phyloP scores from a whole-genome alignment of 352 stramenopile species.

The Pythium coloratum region DNA sequence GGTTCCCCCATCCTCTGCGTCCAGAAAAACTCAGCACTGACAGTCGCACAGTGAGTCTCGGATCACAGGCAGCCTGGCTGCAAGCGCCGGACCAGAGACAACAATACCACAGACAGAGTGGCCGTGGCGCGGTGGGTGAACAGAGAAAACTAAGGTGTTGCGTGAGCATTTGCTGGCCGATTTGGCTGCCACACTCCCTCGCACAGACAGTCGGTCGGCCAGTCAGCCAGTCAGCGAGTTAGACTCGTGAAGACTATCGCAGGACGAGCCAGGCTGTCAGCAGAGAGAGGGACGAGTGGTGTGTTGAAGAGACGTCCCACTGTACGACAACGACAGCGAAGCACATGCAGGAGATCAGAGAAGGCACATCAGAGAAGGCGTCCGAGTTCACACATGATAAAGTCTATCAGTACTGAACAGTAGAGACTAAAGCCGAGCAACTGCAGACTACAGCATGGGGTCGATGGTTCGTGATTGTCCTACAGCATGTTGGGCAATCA shows the following conservation, averaged over 20 bases:
- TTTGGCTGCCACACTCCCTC: too few species aligned
- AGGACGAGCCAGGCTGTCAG: not conserved
- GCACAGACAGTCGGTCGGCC: not conserved
- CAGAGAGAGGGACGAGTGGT: not conserved
- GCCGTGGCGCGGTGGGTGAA: too few species aligned
- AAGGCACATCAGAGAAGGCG: not conserved
- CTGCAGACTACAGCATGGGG: not conserved
- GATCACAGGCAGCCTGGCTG: not conserved
- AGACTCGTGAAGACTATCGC: not conserved
- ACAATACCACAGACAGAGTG: too few species aligned
- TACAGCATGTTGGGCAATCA: too few species aligned
- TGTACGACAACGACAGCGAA: not conserved
- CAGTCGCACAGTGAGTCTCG: conserved; percentile 4
- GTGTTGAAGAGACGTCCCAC: not conserved
- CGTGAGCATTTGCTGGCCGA: too few species aligned
- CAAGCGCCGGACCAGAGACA: not conserved
- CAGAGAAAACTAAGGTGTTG: too few species aligned
- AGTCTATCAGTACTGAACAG: too few species aligned
- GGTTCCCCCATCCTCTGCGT: not conserved
- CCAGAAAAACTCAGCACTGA: conserved; percentile 14
- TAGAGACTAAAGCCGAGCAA: not conserved
- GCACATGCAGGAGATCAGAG: not conserved
- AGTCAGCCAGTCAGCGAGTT: not conserved
- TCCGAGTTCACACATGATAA: too few species aligned
- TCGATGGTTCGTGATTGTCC: too few species aligned